Evolutionary conservation across 306 rosid species (phyloP).

Genomic region (Vigna angularis): DNA sequence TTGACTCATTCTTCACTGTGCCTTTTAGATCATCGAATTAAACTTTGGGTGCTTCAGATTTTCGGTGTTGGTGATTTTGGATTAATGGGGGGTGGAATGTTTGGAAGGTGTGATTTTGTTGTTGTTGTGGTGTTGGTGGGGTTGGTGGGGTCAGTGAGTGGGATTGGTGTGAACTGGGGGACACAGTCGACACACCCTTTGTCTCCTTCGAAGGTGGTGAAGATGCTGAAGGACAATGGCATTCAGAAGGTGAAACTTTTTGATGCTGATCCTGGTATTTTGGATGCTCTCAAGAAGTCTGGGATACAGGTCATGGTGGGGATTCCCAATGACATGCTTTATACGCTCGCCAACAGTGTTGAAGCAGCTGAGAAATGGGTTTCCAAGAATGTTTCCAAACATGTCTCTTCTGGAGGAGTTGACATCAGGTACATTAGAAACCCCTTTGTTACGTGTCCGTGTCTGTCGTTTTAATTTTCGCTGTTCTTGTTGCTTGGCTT

Average conservation of each 20-base stretch:
- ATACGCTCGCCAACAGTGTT: constrained; percentile 61
- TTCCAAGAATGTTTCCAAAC: constrained; percentile 77
- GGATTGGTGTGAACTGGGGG: constrained; percentile 96
- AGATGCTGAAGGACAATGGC: constrained; percentile 83
- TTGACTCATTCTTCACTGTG: not conserved
- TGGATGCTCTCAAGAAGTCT: constrained; percentile 74
- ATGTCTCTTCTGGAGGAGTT: constrained; percentile 73
- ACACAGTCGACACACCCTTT: constrained; percentile 84
- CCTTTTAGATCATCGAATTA: not conserved
- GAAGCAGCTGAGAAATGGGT: constrained; percentile 91
- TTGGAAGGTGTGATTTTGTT: constrained; percentile 37
- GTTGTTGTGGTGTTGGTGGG: constrained; percentile 37
- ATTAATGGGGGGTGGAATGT: constrained; percentile 47
- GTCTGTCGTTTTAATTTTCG: not conserved
- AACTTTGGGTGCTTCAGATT: constrained; percentile 32
- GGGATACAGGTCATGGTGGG: constrained; percentile 96
- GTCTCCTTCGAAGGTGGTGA: constrained; percentile 73
- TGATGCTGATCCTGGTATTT: constrained; percentile 71
- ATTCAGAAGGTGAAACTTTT: constrained; percentile 92
- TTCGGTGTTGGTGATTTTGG: constrained; percentile 35
- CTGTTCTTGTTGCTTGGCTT: not conserved
- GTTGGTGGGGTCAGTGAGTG: constrained; percentile 58
- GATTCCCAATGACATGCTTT: constrained; percentile 94
- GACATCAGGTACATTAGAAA: constrained; percentile 62
- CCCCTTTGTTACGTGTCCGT: not conserved